These are phyloP conservation scores for Xylaria multiplex DNA, from an alignment of 2,329 filamentous ascomycete species.

Conservation along the genomic window DNA sequence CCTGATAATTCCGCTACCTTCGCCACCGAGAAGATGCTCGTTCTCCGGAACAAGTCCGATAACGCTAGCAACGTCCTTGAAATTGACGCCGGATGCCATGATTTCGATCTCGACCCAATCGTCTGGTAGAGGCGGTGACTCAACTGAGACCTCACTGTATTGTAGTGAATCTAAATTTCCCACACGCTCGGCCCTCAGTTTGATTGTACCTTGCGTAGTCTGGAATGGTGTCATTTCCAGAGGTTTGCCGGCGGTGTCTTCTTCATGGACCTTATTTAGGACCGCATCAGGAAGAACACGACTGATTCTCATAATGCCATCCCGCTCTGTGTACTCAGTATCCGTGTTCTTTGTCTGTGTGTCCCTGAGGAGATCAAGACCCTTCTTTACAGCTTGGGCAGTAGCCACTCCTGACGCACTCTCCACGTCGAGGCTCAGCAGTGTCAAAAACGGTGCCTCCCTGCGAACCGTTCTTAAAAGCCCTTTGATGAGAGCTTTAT, in stretches of 20 bases:
- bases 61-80: slow-evolving; percentile 22
- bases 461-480: slow-evolving; percentile 1
- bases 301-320: neutral
- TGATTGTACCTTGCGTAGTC: neutral
- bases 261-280: neutral
- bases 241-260: neutral
- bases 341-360: neutral
- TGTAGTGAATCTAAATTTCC: slow-evolving; percentile 15
- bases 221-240: neutral
- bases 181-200: slow-evolving; percentile 11
- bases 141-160: slow-evolving; percentile 5
- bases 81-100: slow-evolving; percentile 25
- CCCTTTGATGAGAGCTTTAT: neutral
- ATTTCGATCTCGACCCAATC: slow-evolving; percentile 26
- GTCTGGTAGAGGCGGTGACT: neutral
- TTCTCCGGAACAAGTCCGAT: slow-evolving; percentile 22
- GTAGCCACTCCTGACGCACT: neutral
- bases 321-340: slow-evolving; percentile 10
- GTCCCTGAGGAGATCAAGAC: neutral
- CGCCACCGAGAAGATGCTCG: slow-evolving; percentile 16
- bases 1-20: slow-evolving; percentile 21
- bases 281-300: slow-evolving; percentile 12
- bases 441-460: neutral
- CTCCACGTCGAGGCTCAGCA: neutral
- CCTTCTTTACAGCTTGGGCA: neutral